Evolutionary conservation across 2,329 filamentous ascomycete species (phyloP).

Genomic region (Calycina marina): DNA sequence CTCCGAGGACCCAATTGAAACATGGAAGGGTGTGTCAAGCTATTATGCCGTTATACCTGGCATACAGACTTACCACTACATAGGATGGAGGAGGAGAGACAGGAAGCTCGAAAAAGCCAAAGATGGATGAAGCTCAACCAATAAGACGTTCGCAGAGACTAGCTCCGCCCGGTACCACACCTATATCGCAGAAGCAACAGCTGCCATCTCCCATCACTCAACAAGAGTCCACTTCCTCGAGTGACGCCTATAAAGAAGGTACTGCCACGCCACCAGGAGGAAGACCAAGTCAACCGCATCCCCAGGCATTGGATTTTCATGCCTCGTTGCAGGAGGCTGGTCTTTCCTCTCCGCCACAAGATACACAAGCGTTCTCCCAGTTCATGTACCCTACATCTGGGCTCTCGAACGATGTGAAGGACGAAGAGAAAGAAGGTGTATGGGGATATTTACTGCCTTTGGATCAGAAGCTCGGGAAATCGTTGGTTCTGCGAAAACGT

Average conservation of each 20-base stretch:
- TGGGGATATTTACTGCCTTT: constrained; percentile 92
- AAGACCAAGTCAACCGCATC: constrained; percentile 36
- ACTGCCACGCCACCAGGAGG: constrained; percentile 56
- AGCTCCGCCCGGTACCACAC: constrained; percentile 38
- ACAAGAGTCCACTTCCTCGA: constrained; percentile 46
- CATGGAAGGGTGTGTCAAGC: constrained; percentile 49
- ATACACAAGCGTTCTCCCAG: constrained; percentile 72
- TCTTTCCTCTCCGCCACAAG: constrained; percentile 49
- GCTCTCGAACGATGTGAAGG: constrained; percentile 68
- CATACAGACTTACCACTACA: constrained; percentile 9
- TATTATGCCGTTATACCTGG: constrained; percentile 7
- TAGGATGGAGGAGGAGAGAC: constrained; percentile 5
- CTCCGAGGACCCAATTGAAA: constrained; percentile 73
- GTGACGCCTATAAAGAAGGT: constrained; percentile 45
- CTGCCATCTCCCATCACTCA: constrained; percentile 73
- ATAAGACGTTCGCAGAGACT: constrained; percentile 64
- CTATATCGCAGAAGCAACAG: constrained; percentile 47
- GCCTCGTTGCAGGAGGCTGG: constrained; percentile 6
- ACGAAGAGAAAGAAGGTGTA: constrained; percentile 61
- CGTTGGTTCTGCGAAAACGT: constrained; percentile 62
- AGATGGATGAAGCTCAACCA: constrained; percentile 48
- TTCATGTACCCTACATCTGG: constrained; percentile 57
- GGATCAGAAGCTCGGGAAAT: constrained; percentile 52
- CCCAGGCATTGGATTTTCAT: constrained; percentile 28
- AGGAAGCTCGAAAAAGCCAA: constrained; percentile 13